These are phyloP conservation scores for Linum usitatissimum DNA, from an alignment of 345 rosid species.

Conservation along the genomic window DNA sequence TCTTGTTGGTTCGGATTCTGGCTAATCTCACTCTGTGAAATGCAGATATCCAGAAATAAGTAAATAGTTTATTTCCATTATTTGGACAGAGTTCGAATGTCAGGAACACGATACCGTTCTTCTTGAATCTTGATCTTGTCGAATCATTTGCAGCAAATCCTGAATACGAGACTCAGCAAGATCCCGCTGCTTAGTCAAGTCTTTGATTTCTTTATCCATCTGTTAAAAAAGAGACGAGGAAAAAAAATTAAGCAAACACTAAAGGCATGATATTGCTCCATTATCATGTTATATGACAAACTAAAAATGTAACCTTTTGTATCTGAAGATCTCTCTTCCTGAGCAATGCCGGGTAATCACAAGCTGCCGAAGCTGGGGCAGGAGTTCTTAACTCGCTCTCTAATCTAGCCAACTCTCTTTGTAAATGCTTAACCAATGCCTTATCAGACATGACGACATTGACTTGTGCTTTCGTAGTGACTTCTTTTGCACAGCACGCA, in stretches of 20 bases:
- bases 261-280: background rate
- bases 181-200: slow-evolving; percentile 73
- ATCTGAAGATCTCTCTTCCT: slow-evolving; percentile 88
- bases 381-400: slow-evolving; percentile 84
- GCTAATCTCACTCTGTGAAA: slow-evolving; percentile 33
- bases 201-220: slow-evolving; percentile 85
- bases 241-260: slow-evolving; percentile 6
- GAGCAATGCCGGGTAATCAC: slow-evolving; percentile 51
- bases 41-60: slow-evolving; percentile 10
- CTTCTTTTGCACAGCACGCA: slow-evolving; percentile 97
- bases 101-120: slow-evolving; percentile 27
- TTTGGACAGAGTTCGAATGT: slow-evolving; percentile 2
- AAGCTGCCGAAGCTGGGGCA: slow-evolving; percentile 38
- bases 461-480: slow-evolving; percentile 89
- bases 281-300: background rate
- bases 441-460: slow-evolving; percentile 98
- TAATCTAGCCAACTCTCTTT: slow-evolving; percentile 79
- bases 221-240: slow-evolving; percentile 25
- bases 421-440: slow-evolving; percentile 93
- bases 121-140: slow-evolving; percentile 43
- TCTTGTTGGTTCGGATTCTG: slow-evolving; percentile 26
- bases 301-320: slow-evolving; percentile 52
- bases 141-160: slow-evolving; percentile 60
- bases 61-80: slow-evolving; percentile 9
- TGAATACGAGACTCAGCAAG: slow-evolving; percentile 68